Percentiles rank a stretch among this genome's conserved stretches.
Evolutionary conservation across 805 yeast genomes (phyloP).

Genomic region (Zygotorulaspora danielsina): DNA sequence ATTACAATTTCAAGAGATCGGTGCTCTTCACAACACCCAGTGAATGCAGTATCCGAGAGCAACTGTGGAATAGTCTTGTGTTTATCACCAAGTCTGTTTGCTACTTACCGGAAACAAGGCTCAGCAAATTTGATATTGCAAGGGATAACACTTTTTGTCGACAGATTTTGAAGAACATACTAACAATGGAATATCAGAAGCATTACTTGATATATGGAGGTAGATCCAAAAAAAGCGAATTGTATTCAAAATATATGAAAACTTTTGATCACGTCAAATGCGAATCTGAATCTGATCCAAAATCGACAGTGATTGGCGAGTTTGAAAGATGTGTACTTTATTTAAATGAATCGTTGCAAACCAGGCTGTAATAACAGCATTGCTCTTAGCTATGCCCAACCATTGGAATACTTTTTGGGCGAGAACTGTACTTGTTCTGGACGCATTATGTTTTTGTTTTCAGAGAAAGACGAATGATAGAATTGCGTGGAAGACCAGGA

Average conservation of each 20-base stretch:
- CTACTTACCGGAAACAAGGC: conserved; percentile 11
- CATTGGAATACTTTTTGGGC: neutral
- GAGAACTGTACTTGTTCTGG: neutral
- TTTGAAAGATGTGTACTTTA: conserved; percentile 26
- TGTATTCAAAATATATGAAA: conserved; percentile 12
- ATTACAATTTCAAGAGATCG: conserved; percentile 23
- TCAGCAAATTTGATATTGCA: conserved; percentile 4
- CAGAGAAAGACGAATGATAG: neutral
- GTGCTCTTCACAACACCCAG: conserved; percentile 14
- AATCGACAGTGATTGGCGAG: conserved; percentile 16
- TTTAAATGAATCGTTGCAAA: conserved; percentile 28
- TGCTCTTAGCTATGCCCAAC: neutral
- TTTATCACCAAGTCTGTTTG: conserved; percentile 26
- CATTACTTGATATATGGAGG: conserved; percentile 11
- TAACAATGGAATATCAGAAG: conserved; percentile 30
- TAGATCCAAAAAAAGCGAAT: neutral
- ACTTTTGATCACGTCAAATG: conserved; percentile 18
- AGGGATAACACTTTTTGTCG: conserved; percentile 23
- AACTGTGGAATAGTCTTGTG: conserved; percentile 20
- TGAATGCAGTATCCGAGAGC: conserved; percentile 2
- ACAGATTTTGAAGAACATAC: conserved; percentile 28
- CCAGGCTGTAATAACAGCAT: conserved; percentile 20
- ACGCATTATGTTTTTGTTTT: neutral
- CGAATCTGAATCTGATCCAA: conserved; percentile 1
- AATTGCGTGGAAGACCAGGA: neutral